These are phyloP conservation scores for Eimeria maxima DNA, from an alignment of 169 alveolate species.

Conservation along the genomic window DNA sequence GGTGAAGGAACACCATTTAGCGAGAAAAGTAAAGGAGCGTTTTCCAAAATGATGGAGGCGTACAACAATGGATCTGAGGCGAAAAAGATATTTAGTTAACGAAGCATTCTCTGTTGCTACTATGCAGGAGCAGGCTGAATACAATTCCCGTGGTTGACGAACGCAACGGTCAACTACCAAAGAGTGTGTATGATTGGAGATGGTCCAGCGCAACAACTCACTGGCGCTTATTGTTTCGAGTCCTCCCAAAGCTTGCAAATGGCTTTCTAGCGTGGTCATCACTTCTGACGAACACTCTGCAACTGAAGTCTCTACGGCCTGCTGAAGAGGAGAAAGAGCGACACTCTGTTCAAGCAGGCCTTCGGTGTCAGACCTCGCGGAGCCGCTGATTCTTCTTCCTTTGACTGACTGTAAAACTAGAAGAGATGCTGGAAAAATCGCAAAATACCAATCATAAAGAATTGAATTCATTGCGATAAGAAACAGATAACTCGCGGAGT, in stretches of 20 bases:
- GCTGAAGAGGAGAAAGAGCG: slow-evolving; percentile 26
- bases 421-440: slow-evolving; percentile 33
- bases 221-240: slow-evolving; percentile 30
- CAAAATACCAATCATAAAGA: background rate
- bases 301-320: slow-evolving; percentile 1
- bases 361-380: background rate
- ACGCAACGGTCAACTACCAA: background rate
- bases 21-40: slow-evolving; percentile 52
- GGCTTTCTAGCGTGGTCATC: background rate
- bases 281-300: background rate
- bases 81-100: background rate
- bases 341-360: background rate
- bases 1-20: slow-evolving; percentile 38
- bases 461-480: no score
- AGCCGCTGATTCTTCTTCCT: slow-evolving; percentile 4
- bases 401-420: slow-evolving; percentile 23
- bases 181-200: background rate
- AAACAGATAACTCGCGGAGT: background rate
- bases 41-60: slow-evolving; percentile 53
- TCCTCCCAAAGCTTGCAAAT: slow-evolving; percentile 55
- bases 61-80: slow-evolving; percentile 35
- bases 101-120: background rate
- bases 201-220: background rate
- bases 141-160: background rate
- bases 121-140: background rate